Base-by-base conservation (phyloP, 208 protist genomes). In the Acanthamoeba castellanii region DNA sequence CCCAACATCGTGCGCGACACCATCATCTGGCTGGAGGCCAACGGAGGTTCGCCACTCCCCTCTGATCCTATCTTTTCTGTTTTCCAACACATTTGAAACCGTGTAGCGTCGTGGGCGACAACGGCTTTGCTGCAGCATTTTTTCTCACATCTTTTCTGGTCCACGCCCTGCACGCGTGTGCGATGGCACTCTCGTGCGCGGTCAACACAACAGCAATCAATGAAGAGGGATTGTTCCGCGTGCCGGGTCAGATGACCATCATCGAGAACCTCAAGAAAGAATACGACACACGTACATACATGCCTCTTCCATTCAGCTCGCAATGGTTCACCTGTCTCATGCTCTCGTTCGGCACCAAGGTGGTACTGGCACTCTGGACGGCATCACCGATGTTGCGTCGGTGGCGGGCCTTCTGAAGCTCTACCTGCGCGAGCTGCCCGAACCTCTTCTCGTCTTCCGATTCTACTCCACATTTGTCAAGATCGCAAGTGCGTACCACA, bases 391-490 rank as follows among this genome's bases (percentile, higher is more conserved):
- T 27, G 22, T 88, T 16, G 81, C 81, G 22, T 88, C 81, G 0
- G 81, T 88, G 25, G 81, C 81, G 20, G 81, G 81, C 27, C 52
- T 88, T 32, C 81, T 88, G 25, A 88, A 88, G 47, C 52, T 88
- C 27, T 88, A 88, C 32, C 52, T 88, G 34, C 81, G 81, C n/a
- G 81, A 88, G 81, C 81, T 88, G 11, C 81, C 81, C 27, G 81
- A 88, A 30, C 81, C 81, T 52, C 81, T 88, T 20, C 52, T 88
- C 32, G 47, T 88, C 52, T 88, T 61, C 47, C 81, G 81, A 64
- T 88, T 88, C 81, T 88, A 88, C 45, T 37, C 81, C 52, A 88
- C 81, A 11, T 88, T 88, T 37, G 52, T 88, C 42, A 88, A 88
- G 52, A 88, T 88, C 27, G 81, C 81, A 27, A 88, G 81, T 88